phyloP scores from a whole-genome alignment of 129 eudicot species.

The Ambrosia artemisiifolia region DNA sequence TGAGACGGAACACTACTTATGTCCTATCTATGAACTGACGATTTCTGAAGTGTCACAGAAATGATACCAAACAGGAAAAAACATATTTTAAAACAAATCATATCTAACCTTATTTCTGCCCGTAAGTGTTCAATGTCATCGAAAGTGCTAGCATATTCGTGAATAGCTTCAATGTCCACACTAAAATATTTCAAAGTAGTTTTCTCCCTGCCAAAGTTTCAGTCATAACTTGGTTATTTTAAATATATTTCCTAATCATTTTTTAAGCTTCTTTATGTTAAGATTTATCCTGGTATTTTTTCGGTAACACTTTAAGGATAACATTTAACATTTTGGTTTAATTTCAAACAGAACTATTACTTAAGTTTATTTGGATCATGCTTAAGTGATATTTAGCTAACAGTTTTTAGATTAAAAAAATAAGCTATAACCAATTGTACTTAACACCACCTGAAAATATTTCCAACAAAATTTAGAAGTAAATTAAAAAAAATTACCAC shows the following conservation, averaged over 20 bases:
- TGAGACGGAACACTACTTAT: no score
- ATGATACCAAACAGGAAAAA: not conserved
- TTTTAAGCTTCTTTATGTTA: not conserved
- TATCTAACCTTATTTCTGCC: constrained; percentile 82
- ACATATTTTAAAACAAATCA: not conserved
- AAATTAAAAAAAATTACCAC: constrained; percentile 37
- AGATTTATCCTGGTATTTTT: not conserved
- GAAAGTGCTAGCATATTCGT: constrained; percentile 60
- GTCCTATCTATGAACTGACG: not conserved
- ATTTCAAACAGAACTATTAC: not conserved
- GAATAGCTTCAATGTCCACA: constrained; percentile 76
- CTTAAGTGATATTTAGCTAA: not conserved
- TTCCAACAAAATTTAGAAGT: not conserved
- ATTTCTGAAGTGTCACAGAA: not conserved
- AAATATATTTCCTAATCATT: not conserved
- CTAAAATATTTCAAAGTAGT: constrained; percentile 85
- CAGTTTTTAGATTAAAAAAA: not conserved
- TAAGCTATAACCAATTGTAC: not conserved
- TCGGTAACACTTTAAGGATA: not conserved
- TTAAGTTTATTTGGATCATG: not conserved
- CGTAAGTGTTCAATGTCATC: constrained; percentile 81
- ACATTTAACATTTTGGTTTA: not conserved
- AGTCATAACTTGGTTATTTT: not conserved
- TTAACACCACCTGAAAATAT: not conserved
- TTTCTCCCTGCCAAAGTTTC: constrained; percentile 54